A percentile compares a stretch with the other conserved stretches of the same genome.
Conservation (phyloP, 257 asterid species). For the Solanum acaule region DNA sequence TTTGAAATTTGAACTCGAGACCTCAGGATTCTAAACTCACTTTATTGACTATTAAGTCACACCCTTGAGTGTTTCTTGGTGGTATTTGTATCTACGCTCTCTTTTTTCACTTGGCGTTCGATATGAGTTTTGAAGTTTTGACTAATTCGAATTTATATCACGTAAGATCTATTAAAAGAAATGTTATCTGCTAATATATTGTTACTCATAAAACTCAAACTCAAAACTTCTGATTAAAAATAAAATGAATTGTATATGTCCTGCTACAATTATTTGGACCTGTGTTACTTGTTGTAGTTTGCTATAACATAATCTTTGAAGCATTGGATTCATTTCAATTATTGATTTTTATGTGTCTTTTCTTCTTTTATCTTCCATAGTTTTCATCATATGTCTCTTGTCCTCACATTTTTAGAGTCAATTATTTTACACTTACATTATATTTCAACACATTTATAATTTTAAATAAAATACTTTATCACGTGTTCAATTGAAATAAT, state of each 20-base stretch:
- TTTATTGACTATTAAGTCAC: background rate
- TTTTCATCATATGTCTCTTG: background rate
- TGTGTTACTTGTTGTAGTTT: background rate
- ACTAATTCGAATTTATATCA: background rate
- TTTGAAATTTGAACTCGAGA: background rate
- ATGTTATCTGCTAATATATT: background rate
- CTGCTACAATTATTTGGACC: background rate
- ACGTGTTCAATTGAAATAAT: background rate
- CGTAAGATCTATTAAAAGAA: background rate
- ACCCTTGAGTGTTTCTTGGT: background rate
- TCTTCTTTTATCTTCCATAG: background rate
- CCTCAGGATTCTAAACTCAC: background rate
- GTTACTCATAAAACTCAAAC: background rate
- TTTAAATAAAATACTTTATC: background rate
- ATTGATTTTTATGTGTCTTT: background rate
- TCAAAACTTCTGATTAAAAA: background rate
- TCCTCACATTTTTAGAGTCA: background rate
- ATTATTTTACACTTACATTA: background rate
- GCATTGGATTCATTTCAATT: constrained; percentile 2
- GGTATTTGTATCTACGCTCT: background rate
- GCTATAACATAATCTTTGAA: background rate
- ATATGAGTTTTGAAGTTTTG: background rate
- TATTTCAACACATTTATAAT: background rate
- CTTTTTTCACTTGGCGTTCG: background rate
- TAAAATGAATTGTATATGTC: background rate